Percentiles rank a stretch among this genome's conserved stretches.
Conservation (phyloP, 179 eudicot genomes). For the Vitellaria paradoxa region DNA sequence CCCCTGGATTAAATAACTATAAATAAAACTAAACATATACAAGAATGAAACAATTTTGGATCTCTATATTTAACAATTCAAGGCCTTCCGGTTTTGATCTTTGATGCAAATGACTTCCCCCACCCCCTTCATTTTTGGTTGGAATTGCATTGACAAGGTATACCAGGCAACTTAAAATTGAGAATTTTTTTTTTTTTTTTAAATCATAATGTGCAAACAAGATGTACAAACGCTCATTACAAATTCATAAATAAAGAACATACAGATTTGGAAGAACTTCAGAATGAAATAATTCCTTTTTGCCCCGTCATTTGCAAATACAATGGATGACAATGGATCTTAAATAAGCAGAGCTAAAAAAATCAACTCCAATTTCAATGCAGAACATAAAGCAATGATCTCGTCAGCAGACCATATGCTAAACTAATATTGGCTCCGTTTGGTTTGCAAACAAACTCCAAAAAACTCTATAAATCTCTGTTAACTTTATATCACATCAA, state of each 20-base stretch:
- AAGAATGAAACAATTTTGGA: background rate
- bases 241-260: background rate
- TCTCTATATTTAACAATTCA: background rate
- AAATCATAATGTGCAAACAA: background rate
- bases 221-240: background rate
- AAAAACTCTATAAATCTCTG: too few relatives aligned
- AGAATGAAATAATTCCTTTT: background rate
- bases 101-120: background rate
- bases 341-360: background rate
- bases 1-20: too few relatives aligned
- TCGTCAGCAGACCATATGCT: background rate
- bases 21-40: too few relatives aligned
- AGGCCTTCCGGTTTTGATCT: background rate
- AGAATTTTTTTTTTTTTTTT: background rate
- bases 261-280: background rate
- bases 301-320: background rate
- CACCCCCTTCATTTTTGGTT: too few relatives aligned
- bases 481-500: too few relatives aligned
- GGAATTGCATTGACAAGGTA: background rate
- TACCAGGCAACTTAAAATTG: background rate
- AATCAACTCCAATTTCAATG: background rate
- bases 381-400: background rate
- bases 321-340: background rate
- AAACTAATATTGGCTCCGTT: conserved; percentile 6
- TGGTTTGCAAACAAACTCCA: too few relatives aligned